phyloP scores from a whole-genome alignment of 495 filamentous ascomycete genomes.

The Penicillium nucicola region DNA sequence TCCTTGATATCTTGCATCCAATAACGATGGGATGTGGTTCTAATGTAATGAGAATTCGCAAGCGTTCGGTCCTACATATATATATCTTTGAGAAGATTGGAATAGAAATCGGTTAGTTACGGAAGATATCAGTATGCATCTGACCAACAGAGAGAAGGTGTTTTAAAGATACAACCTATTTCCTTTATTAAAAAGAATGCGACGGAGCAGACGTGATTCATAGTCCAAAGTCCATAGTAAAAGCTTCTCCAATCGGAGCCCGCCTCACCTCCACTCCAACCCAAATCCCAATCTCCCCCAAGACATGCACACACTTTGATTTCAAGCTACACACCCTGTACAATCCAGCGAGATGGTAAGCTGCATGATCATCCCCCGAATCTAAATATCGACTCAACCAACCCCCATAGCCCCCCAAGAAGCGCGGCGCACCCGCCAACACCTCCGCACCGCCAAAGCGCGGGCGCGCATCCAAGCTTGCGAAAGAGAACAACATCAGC shows the following conservation, averaged over 20 bases:
- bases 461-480: conserved; percentile 72
- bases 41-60: too few relatives aligned
- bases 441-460: conserved; percentile 39
- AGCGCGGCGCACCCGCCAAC: conserved; percentile 31
- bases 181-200: too few relatives aligned
- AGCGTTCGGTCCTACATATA: too few relatives aligned
- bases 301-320: neutral
- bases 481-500: conserved; percentile 81
- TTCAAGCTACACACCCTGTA: neutral
- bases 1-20: too few relatives aligned
- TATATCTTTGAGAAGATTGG: too few relatives aligned
- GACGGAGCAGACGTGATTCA: too few relatives aligned
- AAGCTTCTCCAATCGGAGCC: neutral
- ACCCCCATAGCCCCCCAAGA: conserved; percentile 35
- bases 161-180: too few relatives aligned
- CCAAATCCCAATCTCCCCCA: neutral
- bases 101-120: too few relatives aligned
- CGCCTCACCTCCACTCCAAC: neutral
- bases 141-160: too few relatives aligned
- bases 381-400: neutral
- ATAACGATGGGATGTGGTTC: too few relatives aligned
- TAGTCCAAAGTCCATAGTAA: neutral
- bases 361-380: neutral
- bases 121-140: too few relatives aligned
- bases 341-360: neutral